Evolutionary conservation across 768 basidiomycete genomes (phyloP), one percentile per base, ranked within the genome.

Genomic region (Amylocystis lapponica): DNA sequence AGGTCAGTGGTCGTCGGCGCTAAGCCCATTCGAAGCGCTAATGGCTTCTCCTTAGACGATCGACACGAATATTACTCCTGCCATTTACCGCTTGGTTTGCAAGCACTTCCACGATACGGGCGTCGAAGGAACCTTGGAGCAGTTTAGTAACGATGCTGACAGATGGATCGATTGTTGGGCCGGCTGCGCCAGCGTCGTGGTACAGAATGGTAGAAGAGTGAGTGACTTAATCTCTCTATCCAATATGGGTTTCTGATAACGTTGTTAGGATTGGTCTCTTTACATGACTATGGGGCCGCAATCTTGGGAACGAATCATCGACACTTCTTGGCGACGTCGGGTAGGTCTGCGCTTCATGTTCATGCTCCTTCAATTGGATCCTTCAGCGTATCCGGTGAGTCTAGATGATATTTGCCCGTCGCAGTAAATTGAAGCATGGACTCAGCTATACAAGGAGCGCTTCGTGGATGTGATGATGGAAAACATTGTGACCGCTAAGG

Each of bases 121-220:
- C 37, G 43, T 50, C 43, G 51, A 59, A 37, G 36, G 49, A 21
- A 14, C 51, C 3, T 23, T 43, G 21, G 55, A 54, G 30, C 38
- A 47, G 13, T 44, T 35, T 8, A 39, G 55, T 14, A 20, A 52
- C 8, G 71, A 75, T 38, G 70, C 78, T 21, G 76, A 78, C 51
- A 56, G 61, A 21, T 77, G 86, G 69, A 69, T 87, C 25, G 75
- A 78, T 42, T 83, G 81, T 51, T 92, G 87, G 86, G 68, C 85
- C 6, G 77, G 80, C 4, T 88, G 83, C 51, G 79, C 77, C 1
- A 70, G 70, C 43, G 70, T 89, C 14, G 53, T 81, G 13, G 72
- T 84, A 5, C 73, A 75, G 49, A 76, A 78, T 44, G 58, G 65
- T 17, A 47, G 66, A 43, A 63, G 65, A 53, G 78, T 79, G 14